Percentiles rank a stretch among this genome's conserved stretches.
Conservation (phyloP, 202 grass and related monocot genomes). For the Zoysia matrella region DNA sequence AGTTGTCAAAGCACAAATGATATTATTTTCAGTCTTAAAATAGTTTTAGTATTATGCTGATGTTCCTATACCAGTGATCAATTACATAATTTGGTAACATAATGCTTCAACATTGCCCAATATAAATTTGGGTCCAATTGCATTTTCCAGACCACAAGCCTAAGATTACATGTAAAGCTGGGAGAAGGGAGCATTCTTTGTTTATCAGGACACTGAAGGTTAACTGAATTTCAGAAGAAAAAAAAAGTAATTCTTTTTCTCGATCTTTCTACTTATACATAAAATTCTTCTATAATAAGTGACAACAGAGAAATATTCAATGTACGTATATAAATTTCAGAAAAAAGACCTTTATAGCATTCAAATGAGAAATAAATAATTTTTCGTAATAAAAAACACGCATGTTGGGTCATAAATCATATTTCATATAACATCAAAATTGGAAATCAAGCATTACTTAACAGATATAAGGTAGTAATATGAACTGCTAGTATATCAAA, state of each 20-base stretch:
- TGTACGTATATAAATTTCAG: background rate
- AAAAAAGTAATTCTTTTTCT: background rate
- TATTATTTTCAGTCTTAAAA: background rate
- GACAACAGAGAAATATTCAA: background rate
- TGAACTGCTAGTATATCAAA: constrained; percentile 21
- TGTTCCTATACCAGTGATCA: constrained; percentile 1
- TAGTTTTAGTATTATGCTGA: background rate
- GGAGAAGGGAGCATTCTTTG: background rate
- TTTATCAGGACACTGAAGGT: background rate
- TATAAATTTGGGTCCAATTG: background rate
- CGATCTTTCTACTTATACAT: background rate
- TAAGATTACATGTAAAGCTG: background rate
- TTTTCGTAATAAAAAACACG: background rate
- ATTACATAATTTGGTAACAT: constrained; percentile 9
- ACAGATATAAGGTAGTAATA: constrained; percentile 40
- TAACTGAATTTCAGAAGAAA: background rate
- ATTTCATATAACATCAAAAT: constrained; percentile 9
- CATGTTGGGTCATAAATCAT: constrained; percentile 4
- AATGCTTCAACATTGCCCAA: background rate
- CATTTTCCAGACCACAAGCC: background rate
- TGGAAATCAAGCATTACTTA: background rate
- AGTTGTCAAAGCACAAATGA: background rate
- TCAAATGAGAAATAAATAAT: constrained; percentile 7
- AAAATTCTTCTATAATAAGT: constrained; percentile 12
- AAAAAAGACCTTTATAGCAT: background rate